Conservation (phyloP, 192 early-diverging fungal genomes). For the Jimgerdemannia lactiflua region DNA sequence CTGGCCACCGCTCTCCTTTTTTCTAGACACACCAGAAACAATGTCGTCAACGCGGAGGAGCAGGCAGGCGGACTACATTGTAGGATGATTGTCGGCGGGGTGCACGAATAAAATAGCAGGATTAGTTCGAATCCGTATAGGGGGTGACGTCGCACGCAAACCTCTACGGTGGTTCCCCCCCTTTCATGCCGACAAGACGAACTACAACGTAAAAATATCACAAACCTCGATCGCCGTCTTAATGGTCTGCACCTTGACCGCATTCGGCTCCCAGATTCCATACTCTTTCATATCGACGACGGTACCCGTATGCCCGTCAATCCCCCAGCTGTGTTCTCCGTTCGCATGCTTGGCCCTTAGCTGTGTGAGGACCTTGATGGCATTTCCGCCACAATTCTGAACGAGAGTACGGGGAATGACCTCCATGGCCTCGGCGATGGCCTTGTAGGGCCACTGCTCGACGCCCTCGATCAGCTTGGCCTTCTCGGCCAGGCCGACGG, state of each 20-base stretch:
- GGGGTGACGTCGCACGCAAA: too few relatives aligned
- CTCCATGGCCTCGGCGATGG: constrained; percentile 93
- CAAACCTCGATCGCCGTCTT: constrained; percentile 95
- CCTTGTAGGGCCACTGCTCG: constrained; percentile 96
- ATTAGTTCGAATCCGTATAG: not conserved
- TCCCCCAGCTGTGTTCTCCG: constrained; percentile 88
- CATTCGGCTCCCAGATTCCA: constrained; percentile 98
- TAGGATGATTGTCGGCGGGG: not conserved
- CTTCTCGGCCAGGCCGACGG: constrained; percentile 85
- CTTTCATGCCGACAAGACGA: too few relatives aligned
- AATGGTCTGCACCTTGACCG: constrained; percentile 99
- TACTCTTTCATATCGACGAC: constrained; percentile 97
- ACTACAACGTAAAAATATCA: constrained; percentile 10
- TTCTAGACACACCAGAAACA: constrained; percentile 85
- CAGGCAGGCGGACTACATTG: constrained; percentile 66
- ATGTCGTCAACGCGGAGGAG: constrained; percentile 94
- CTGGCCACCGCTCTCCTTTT: constrained; percentile 35
- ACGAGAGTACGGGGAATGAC: constrained; percentile 98
- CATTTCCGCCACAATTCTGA: constrained; percentile 99
- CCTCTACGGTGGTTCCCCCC: too few relatives aligned
- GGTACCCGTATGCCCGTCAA: constrained; percentile 90
- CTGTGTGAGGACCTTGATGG: constrained; percentile 94
- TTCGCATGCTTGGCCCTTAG: constrained; percentile 93
- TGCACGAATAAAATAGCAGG: not conserved
- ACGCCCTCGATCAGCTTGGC: constrained; percentile 89